phyloP scores from a whole-genome alignment of 2,329 filamentous ascomycete species.

The Aphanocladium album region DNA sequence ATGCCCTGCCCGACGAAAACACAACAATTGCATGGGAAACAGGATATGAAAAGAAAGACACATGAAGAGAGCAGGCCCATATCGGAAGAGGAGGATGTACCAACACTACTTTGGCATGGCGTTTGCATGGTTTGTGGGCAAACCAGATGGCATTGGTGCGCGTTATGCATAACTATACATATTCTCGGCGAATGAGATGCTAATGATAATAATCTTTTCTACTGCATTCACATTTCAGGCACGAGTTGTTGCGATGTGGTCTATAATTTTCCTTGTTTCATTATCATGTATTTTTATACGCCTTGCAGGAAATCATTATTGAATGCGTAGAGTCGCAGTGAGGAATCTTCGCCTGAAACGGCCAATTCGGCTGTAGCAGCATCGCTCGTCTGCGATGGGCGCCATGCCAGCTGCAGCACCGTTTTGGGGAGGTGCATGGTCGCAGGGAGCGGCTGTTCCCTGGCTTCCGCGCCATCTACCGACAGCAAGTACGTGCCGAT shows the following conservation, averaged over 20 bases:
- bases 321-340: conserved; percentile 52
- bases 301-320: conserved; percentile 21
- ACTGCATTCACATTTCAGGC: not conserved
- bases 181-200: not conserved
- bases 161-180: conserved; percentile 7
- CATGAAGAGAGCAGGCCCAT: not conserved
- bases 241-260: not conserved
- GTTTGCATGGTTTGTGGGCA: not conserved
- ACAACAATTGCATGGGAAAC: not conserved
- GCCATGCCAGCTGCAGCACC: conserved; percentile 65
- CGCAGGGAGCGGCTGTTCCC: conserved; percentile 29
- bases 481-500: conserved; percentile 40
- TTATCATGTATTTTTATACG: not conserved
- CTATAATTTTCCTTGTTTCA: not conserved
- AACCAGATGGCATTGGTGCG: not conserved
- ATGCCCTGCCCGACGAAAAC: too few species aligned
- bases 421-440: conserved; percentile 56
- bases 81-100: not conserved
- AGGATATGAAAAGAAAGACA: not conserved
- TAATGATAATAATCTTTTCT: conserved; percentile 12
- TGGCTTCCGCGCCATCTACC: conserved; percentile 32
- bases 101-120: not conserved
- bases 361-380: conserved; percentile 38
- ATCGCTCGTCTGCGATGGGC: conserved; percentile 38
- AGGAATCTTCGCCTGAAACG: conserved; percentile 56